Conservation (phyloP, 2,329 filamentous ascomycete genomes). For the Neofusicoccum ribis region DNA sequence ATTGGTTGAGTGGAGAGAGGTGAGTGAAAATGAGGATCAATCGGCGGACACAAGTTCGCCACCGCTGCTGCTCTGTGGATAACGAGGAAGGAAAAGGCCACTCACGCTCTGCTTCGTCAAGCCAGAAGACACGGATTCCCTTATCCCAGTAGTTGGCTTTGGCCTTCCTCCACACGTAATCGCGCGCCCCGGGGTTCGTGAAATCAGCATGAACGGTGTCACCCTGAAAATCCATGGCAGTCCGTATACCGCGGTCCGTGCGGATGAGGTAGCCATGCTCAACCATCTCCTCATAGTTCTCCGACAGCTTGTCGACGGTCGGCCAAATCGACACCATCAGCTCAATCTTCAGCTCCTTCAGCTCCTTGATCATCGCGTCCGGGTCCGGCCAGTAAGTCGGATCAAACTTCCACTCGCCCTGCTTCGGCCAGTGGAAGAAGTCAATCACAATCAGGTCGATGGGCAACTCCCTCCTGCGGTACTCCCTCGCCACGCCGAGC, state of each 20-base stretch:
- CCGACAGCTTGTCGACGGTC: slow-evolving; percentile 59
- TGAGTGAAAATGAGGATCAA: too few species aligned
- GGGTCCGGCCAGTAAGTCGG: slow-evolving; percentile 65
- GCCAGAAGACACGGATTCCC: slow-evolving; percentile 66
- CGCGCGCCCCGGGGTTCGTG: slow-evolving; percentile 60
- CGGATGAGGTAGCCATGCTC: slow-evolving; percentile 62
- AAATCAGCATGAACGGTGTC: slow-evolving; percentile 63
- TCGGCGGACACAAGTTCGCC: too few species aligned
- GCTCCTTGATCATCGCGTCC: slow-evolving; percentile 64
- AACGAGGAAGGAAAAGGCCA: too few species aligned
- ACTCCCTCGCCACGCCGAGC: slow-evolving; percentile 60
- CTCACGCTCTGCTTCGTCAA: slow-evolving; percentile 65
- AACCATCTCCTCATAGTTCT: slow-evolving; percentile 64
- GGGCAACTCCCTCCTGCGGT: slow-evolving; percentile 56
- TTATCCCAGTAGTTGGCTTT: slow-evolving; percentile 63
- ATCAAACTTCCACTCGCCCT: slow-evolving; percentile 70
- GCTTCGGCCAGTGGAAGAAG: slow-evolving; percentile 67
- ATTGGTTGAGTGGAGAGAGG: too few species aligned
- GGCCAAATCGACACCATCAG: slow-evolving; percentile 72
- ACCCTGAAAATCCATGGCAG: slow-evolving; percentile 60
- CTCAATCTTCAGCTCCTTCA: slow-evolving; percentile 60
- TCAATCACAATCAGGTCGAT: slow-evolving; percentile 67
- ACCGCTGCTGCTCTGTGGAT: too few species aligned
- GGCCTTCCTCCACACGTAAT: slow-evolving; percentile 60
- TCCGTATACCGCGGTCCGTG: slow-evolving; percentile 59